Percentiles rank a stretch among this genome's conserved stretches.
Conservation (phyloP, 345 rosid species). For the Hibiscus syriacus region DNA sequence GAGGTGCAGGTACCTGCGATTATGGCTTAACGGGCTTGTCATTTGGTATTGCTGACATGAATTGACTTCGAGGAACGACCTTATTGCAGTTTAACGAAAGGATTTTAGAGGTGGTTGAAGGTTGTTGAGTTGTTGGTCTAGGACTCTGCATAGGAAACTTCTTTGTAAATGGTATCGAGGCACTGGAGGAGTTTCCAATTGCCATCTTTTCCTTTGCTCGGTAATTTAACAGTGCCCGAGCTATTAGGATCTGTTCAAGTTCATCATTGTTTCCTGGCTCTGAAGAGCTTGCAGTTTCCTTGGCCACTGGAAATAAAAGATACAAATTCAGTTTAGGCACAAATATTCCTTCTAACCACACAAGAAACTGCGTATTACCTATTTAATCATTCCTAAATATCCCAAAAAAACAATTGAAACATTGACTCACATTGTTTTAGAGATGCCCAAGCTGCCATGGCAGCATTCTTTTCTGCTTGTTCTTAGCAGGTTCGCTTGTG, state of each 20-base stretch:
- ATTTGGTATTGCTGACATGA: constrained; percentile 17
- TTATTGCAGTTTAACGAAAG: constrained; percentile 72
- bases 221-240: constrained; percentile 71
- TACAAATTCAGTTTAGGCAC: not conserved
- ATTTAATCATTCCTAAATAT: not conserved
- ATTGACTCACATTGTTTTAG: constrained; percentile 69
- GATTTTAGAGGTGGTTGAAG: constrained; percentile 66
- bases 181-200: constrained; percentile 36
- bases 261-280: constrained; percentile 80
- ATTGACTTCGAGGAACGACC: constrained; percentile 47
- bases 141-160: constrained; percentile 53
- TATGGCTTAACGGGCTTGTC: constrained; percentile 21
- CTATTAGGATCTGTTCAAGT: constrained; percentile 83
- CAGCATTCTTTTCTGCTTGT: constrained; percentile 97
- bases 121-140: constrained; percentile 87
- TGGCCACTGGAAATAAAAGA: constrained; percentile 56
- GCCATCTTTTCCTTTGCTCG: constrained; percentile 72
- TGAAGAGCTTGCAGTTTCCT: constrained; percentile 73
- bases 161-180: constrained; percentile 60
- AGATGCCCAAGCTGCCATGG: constrained; percentile 97
- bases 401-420: not conserved
- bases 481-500: constrained; percentile 90
- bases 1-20: constrained; percentile 22
- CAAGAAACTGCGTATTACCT: not conserved
- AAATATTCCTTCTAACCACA: not conserved